Percentiles rank a stretch among this genome's conserved stretches.
Conservation (phyloP, 306 rosid genomes). For the Quercus robur region DNA sequence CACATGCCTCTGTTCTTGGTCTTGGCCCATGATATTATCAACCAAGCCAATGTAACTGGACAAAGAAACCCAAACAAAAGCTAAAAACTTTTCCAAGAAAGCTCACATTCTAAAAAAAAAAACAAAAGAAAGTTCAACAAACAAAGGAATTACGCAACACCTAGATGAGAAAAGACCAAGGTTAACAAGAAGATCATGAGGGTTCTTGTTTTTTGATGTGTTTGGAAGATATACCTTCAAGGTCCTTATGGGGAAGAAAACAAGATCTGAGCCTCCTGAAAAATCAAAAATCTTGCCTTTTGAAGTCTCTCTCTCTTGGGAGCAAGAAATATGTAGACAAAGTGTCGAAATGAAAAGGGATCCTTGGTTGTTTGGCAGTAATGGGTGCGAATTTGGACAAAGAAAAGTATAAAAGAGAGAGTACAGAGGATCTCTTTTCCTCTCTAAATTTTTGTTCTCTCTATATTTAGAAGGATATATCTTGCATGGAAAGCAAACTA, state of each 20-base stretch:
- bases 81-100: constrained; percentile 11
- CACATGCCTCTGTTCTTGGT: constrained; percentile 29
- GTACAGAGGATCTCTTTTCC: neutral
- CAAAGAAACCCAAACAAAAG: constrained; percentile 14
- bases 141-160: constrained; percentile 18
- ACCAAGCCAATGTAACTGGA: neutral
- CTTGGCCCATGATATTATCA: constrained; percentile 24
- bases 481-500: no score
- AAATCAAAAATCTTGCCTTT: neutral
- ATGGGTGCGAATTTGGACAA: neutral
- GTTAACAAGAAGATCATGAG: neutral
- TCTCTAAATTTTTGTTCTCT: no score
- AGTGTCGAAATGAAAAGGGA: neutral
- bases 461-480: no score
- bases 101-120: neutral
- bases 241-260: neutral
- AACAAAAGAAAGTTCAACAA: constrained; percentile 18
- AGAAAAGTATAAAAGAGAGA: neutral
- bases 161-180: constrained; percentile 23
- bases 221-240: neutral
- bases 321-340: neutral
- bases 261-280: constrained; percentile 1
- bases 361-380: neutral
- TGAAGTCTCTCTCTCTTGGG: constrained; percentile 1
- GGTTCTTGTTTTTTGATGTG: neutral